Conservation (phyloP, 345 rosid genomes). For the Lepidium didymum region DNA sequence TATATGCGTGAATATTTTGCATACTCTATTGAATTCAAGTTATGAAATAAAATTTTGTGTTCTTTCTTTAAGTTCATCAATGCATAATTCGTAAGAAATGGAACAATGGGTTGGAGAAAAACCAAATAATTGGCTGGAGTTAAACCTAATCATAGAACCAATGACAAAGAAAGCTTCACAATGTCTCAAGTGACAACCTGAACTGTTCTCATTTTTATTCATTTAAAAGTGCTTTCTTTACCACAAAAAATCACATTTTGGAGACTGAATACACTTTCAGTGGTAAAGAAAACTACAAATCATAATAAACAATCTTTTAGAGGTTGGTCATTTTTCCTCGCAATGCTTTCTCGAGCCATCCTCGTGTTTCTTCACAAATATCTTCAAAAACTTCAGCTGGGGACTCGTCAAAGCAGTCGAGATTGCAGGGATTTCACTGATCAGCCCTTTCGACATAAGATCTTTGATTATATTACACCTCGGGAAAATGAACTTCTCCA, state of each 20-base stretch:
- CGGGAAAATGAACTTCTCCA: constrained; percentile 33
- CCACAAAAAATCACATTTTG: neutral
- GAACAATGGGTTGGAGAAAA: too few species aligned
- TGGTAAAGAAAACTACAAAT: neutral
- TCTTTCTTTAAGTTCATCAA: too few species aligned
- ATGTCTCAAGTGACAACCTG: neutral
- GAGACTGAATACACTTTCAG: neutral
- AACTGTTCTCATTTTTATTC: neutral
- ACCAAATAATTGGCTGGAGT: too few species aligned
- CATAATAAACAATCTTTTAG: neutral
- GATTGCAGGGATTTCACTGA: constrained; percentile 2
- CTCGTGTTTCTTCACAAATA: constrained; percentile 10
- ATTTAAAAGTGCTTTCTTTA: neutral
- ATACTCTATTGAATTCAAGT: too few species aligned
- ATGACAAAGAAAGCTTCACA: neutral
- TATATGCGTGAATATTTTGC: too few species aligned
- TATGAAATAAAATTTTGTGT: too few species aligned
- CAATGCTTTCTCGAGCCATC: neutral
- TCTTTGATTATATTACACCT: constrained; percentile 28
- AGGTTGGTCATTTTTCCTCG: neutral
- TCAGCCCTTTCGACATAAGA: constrained; percentile 20
- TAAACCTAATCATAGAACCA: too few species aligned
- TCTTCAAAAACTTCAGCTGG: neutral
- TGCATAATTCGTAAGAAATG: too few species aligned
- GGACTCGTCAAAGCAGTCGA: constrained; percentile 16